phyloP scores from a whole-genome alignment of 2,329 filamentous ascomycete species.

The Pseudocercospora vitis region DNA sequence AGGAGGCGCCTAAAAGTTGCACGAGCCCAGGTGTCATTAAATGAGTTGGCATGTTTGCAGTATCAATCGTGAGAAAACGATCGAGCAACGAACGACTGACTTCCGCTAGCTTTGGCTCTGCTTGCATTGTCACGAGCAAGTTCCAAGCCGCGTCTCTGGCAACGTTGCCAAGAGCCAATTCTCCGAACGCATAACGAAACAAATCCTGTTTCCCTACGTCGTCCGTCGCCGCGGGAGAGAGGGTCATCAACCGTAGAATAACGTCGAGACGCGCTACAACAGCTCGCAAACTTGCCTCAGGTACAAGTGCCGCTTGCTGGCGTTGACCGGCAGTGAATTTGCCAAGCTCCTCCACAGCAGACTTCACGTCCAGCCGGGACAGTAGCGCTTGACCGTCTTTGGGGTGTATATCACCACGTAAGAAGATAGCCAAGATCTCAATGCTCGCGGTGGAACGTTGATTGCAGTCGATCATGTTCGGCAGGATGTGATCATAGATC shows the following conservation, averaged over 20 bases:
- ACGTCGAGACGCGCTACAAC: slow-evolving; percentile 54
- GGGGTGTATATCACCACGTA: slow-evolving; percentile 10
- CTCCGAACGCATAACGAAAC: slow-evolving; percentile 23
- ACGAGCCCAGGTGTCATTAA: slow-evolving; percentile 21
- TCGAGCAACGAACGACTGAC: slow-evolving; percentile 5
- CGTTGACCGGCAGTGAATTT: slow-evolving; percentile 31
- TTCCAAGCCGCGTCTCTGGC: slow-evolving; percentile 24
- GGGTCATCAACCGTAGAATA: slow-evolving; percentile 48
- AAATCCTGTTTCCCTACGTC: slow-evolving; percentile 17
- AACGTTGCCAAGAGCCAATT: slow-evolving; percentile 25
- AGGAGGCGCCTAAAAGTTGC: slow-evolving; percentile 14
- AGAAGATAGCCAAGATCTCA: slow-evolving; percentile 28
- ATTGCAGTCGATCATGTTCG: slow-evolving; percentile 21
- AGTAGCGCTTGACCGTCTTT: slow-evolving; percentile 26
- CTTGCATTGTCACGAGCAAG: slow-evolving; percentile 1
- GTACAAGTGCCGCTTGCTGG: slow-evolving; percentile 2
- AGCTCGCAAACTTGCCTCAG: slow-evolving; percentile 6
- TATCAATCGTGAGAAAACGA: slow-evolving; percentile 16
- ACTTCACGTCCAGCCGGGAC: slow-evolving; percentile 24
- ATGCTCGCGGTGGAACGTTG: slow-evolving; percentile 28
- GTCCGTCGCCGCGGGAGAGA: slow-evolving; percentile 8
- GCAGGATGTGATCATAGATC: slow-evolving; percentile 29
- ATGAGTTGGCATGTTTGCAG: slow-evolving; percentile 12
- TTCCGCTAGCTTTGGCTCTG: slow-evolving; percentile 1
- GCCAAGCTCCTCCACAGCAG: slow-evolving; percentile 43